Percentiles rank a stretch among this genome's conserved stretches.
phyloP scores from a whole-genome alignment of 208 protist genomes.

The Herpetomonas muscarum region DNA sequence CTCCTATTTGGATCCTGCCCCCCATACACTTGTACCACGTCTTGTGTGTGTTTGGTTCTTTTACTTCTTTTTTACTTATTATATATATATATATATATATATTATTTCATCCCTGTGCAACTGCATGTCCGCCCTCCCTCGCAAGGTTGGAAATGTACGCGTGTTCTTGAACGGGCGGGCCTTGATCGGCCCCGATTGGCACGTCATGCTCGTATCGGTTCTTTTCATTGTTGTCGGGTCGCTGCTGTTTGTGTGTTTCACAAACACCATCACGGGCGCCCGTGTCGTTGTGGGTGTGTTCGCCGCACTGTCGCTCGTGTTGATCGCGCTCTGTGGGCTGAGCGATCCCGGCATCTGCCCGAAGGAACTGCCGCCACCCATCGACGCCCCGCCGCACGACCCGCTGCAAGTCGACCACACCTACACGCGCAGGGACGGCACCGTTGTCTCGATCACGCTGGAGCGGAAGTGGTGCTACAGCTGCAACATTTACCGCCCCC shows the following conservation, averaged over 20 bases:
- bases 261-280: constrained; percentile 24
- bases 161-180: constrained; percentile 39
- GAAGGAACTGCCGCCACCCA: constrained; percentile 23
- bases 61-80: no score
- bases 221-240: constrained; percentile 31
- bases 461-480: constrained; percentile 81
- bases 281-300: constrained; percentile 40
- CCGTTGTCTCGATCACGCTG: constrained; percentile 13
- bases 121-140: constrained; percentile 56
- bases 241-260: constrained; percentile 50
- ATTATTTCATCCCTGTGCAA: no score
- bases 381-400: constrained; percentile 34
- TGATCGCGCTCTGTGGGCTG: constrained; percentile 36
- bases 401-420: constrained; percentile 20
- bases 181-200: constrained; percentile 62
- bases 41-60: no score
- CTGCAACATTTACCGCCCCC: constrained; percentile 78
- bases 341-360: constrained; percentile 60
- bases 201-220: constrained; percentile 30
- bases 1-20: no score
- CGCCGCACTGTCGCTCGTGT: constrained; percentile 15
- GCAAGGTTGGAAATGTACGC: constrained; percentile 30
- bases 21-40: no score
- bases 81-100: no score
- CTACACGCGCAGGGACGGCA: constrained; percentile 30